These are phyloP conservation scores for Penicillium fuscoglaucum DNA, from an alignment of 2,329 filamentous ascomycete species.

Conservation along the genomic window DNA sequence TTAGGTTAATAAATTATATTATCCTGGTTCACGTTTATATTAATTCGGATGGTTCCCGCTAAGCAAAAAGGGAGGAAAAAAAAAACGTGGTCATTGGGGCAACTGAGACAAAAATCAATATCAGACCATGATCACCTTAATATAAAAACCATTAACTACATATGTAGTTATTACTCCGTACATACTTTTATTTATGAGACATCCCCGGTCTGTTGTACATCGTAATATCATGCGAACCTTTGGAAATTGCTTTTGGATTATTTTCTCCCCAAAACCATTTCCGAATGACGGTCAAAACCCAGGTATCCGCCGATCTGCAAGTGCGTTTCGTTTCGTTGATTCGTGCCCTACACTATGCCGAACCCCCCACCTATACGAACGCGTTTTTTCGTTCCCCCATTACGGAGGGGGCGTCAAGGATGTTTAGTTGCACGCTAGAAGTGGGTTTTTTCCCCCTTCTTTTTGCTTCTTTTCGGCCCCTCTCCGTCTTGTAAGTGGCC, in stretches of 20 bases:
- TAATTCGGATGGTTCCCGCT: not conserved
- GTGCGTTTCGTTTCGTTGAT: slow-evolving; percentile 1
- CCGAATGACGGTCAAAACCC: not conserved
- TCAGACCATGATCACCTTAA: not conserved
- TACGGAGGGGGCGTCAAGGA: slow-evolving; percentile 2
- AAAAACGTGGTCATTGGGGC: not conserved
- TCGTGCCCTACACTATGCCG: not conserved
- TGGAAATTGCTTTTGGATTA: not conserved
- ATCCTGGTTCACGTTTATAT: not conserved
- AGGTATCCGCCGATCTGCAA: slow-evolving; percentile 8
- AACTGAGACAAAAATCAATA: slow-evolving; percentile 9
- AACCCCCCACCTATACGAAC: slow-evolving; percentile 5
- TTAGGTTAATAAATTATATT: not conserved
- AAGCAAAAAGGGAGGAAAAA: not conserved
- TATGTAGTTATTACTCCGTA: too few relatives aligned
- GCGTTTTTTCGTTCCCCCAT: not conserved
- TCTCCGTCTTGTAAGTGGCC: slow-evolving; percentile 1
- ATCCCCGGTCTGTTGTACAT: not conserved
- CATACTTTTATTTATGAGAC: not conserved
- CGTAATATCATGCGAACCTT: not conserved
- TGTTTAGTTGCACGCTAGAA: slow-evolving; percentile 7
- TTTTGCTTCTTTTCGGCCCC: slow-evolving; percentile 6
- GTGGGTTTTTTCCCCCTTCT: not conserved
- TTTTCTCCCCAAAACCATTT: not conserved
- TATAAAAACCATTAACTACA: too few relatives aligned